Percentiles rank a stretch among this genome's conserved stretches.
Evolutionary conservation across 2,329 filamentous ascomycete genomes (phyloP).

Genomic region (Aspergillus piperis): DNA sequence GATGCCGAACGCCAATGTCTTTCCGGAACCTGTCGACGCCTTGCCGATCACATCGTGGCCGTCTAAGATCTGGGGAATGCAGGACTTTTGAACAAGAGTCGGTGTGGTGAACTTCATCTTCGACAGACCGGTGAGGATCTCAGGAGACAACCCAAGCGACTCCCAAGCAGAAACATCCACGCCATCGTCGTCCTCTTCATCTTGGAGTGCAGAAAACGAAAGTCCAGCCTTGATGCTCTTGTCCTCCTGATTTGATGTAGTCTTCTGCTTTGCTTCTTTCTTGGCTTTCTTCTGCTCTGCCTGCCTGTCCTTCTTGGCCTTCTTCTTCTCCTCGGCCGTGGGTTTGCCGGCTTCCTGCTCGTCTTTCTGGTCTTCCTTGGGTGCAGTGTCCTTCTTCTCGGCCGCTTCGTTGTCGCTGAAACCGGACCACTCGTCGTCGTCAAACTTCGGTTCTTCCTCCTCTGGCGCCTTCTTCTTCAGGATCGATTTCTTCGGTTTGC

Average conservation of each 20-base stretch:
- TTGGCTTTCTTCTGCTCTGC: slow-evolving; percentile 19
- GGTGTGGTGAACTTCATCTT: slow-evolving; percentile 78
- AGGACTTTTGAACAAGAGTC: slow-evolving; percentile 74
- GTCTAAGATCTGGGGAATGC: slow-evolving; percentile 78
- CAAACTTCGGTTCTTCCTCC: slow-evolving; percentile 37
- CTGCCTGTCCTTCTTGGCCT: slow-evolving; percentile 28
- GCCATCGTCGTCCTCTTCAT: slow-evolving; percentile 56
- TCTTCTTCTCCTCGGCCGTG: slow-evolving; percentile 26
- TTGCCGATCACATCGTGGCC: slow-evolving; percentile 95
- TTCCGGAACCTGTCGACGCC: slow-evolving; percentile 92
- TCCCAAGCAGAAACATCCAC: slow-evolving; percentile 78
- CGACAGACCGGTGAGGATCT: slow-evolving; percentile 71
- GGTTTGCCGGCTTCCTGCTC: slow-evolving; percentile 15
- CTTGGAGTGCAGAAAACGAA: slow-evolving; percentile 41
- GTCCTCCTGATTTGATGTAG: slow-evolving; percentile 37
- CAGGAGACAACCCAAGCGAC: slow-evolving; percentile 69
- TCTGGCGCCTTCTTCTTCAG: slow-evolving; percentile 26
- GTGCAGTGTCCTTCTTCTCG: slow-evolving; percentile 18
- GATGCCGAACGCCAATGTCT: slow-evolving; percentile 92
- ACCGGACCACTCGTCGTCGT: slow-evolving; percentile 65
- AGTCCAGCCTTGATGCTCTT: slow-evolving; percentile 34
- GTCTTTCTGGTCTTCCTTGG: slow-evolving; percentile 14
- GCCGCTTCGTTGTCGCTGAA: slow-evolving; percentile 57
- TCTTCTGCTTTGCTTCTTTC: slow-evolving; percentile 29
- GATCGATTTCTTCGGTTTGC: slow-evolving; percentile 36